Base-by-base conservation (phyloP, 2,329 filamentous ascomycete genomes). In the Eutypella sp. region DNA sequence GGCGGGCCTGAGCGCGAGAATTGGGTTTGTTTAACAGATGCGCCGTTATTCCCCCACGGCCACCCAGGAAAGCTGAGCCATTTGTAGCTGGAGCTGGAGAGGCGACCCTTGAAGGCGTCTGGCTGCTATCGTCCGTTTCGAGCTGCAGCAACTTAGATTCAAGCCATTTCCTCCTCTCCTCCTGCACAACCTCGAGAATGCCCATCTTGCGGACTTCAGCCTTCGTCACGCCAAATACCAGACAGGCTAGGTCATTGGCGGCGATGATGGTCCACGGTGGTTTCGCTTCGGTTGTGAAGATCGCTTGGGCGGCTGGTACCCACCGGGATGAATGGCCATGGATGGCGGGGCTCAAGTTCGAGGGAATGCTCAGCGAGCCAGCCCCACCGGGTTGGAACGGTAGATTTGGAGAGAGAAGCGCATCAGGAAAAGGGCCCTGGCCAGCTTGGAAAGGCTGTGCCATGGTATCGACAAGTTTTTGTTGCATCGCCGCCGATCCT, bases 201-300 rank as follows among this genome's bases (percentile, higher is more conserved):
- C 93, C 92, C 73, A 97, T 83, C 62, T 90, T 96, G 45, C 90
- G 83, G 20, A 99, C 88, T 66, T 99, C 93, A 4, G 89, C 88
- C 61, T 89, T 89, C n/a, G 91, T 96, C 9, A 99, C 89, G n/a
- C 93, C 93, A 69, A 97, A 99, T n/a, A 97, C 85, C 37, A 99
- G 75, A 67, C 93, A 99, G 16, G 93, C 93, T 41, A 99, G 75
- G 63, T 99, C 93, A 62, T 99, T 99, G 41, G 93, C 93, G 3
- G 93, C 89, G 44, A 96, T 79, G 48, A 99, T 96, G 1, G 92
- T 99, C 87, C 90, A 99, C 3, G 92, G 93, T 8, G 89, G 80
- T 52, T 86, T 83, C 13, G 87, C 79, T 66, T 95, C 89, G n/a
- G 93, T 99, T 7, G 92, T 95, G 64, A 99, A 99, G 47, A 99